Evolutionary conservation across 1,139 yeast genomes (phyloP).

Genomic region (Nakaseomyces kungkrabaensis): DNA sequence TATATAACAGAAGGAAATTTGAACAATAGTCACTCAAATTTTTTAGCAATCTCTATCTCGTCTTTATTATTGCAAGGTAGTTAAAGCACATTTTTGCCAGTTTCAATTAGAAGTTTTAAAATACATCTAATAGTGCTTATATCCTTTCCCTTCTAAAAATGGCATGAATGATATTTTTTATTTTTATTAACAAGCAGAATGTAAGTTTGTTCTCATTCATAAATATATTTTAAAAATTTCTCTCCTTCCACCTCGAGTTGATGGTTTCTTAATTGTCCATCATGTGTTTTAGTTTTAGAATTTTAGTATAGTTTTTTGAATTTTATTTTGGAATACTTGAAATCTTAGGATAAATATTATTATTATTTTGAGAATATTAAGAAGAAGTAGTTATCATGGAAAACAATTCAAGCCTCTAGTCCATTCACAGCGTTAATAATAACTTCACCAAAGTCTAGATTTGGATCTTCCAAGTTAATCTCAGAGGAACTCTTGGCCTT

Average conservation of each 20-base stretch:
- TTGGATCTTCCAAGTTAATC: slow-evolving; percentile 80
- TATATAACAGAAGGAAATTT: not conserved
- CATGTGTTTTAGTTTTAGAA: too few species aligned
- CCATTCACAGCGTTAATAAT: slow-evolving; percentile 38
- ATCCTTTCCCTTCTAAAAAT: too few species aligned
- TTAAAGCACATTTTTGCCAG: too few species aligned
- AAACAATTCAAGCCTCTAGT: not conserved
- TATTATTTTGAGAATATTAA: too few species aligned
- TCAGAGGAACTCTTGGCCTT: slow-evolving; percentile 27
- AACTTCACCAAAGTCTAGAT: slow-evolving; percentile 65
- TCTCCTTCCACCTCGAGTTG: not conserved
- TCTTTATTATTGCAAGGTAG: too few species aligned
- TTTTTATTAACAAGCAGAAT: not conserved
- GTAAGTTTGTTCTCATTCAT: not conserved
- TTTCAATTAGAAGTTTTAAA: too few species aligned
- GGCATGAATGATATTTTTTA: too few species aligned
- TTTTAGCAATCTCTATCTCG: not conserved
- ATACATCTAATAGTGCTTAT: too few species aligned
- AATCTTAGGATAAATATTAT: too few species aligned
- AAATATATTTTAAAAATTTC: not conserved
- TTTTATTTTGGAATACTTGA: too few species aligned
- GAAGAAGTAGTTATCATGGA: not conserved
- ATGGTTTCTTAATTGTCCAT: too few species aligned
- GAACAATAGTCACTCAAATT: not conserved
- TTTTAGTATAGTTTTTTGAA: too few species aligned